These are phyloP conservation scores for Nymphaea thermarum DNA, from an alignment of 164 flowering plant genomes.

Conservation along the genomic window DNA sequence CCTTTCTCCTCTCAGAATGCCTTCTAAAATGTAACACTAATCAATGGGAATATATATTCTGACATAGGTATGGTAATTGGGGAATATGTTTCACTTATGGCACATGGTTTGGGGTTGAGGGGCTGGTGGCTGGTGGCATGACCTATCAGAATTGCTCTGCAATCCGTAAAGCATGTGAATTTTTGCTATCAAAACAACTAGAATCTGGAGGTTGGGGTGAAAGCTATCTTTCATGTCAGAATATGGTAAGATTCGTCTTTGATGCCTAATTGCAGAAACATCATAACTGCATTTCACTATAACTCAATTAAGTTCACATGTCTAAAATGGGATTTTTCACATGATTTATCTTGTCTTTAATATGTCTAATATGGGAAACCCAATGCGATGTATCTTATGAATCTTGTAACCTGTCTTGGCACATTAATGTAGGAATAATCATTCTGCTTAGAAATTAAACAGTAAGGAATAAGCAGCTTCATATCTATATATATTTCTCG, in stretches of 20 bases:
- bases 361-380: background rate
- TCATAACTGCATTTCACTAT: background rate
- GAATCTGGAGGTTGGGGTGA: constrained; percentile 55
- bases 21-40: background rate
- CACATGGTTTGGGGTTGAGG: constrained; percentile 18
- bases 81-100: constrained; percentile 8
- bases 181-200: constrained; percentile 25
- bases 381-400: no score
- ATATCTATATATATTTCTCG: no score
- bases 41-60: background rate
- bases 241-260: constrained; percentile 16
- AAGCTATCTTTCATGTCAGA: constrained; percentile 37
- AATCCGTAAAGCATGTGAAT: constrained; percentile 16
- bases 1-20: no score
- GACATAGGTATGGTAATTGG: constrained; percentile 17
- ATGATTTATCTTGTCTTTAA: background rate
- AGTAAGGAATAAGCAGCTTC: no score
- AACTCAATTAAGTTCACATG: background rate
- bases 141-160: constrained; percentile 8
- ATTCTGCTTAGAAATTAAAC: no score
- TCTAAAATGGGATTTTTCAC: background rate
- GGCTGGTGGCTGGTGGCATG: constrained; percentile 10
- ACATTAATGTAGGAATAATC: no score
- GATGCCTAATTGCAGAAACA: background rate
- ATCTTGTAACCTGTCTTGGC: no score